Percentiles rank a stretch among this genome's conserved stretches.
Evolutionary conservation across 2,329 filamentous ascomycete species (phyloP).

Genomic region (Pyrenochaeta sp.): DNA sequence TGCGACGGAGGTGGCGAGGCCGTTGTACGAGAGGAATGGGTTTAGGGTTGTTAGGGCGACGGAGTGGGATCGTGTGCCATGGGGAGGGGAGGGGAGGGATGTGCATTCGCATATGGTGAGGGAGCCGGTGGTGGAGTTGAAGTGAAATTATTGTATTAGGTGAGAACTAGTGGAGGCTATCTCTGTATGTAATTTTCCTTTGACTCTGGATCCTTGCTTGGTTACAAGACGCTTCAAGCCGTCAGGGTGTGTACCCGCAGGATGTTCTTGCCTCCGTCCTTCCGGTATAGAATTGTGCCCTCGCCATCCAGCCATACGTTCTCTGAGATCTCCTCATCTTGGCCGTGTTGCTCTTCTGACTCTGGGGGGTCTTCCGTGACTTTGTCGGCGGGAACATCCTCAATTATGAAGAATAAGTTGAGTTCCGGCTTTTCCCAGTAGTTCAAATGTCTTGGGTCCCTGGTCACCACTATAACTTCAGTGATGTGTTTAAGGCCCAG

Average conservation of each 20-base stretch:
- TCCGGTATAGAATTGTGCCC: background rate
- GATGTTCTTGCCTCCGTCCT: background rate
- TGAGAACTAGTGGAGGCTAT: too few relatives aligned
- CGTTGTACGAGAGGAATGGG: constrained; percentile 48
- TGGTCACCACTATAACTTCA: constrained; percentile 17
- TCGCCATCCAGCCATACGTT: background rate
- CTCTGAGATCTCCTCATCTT: background rate
- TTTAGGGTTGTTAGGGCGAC: constrained; percentile 27
- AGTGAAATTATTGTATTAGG: background rate
- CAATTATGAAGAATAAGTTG: constrained; percentile 23
- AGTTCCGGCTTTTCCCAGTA: constrained; percentile 3
- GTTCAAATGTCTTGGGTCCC: background rate
- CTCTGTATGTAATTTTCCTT: background rate
- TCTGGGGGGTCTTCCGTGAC: background rate
- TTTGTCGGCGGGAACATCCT: constrained; percentile 13
- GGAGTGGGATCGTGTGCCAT: constrained; percentile 19
- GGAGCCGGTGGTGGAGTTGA: background rate
- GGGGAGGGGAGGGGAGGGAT: constrained; percentile 29
- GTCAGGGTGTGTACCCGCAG: background rate
- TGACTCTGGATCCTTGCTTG: too few relatives aligned
- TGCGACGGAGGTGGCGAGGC: constrained; percentile 44
- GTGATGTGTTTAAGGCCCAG: constrained; percentile 26
- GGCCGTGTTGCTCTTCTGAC: background rate
- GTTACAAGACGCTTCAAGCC: background rate
- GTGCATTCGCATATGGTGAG: constrained; percentile 32